Base-by-base conservation (phyloP, 73 alveolate species). In the Uronychia setigera region DNA sequence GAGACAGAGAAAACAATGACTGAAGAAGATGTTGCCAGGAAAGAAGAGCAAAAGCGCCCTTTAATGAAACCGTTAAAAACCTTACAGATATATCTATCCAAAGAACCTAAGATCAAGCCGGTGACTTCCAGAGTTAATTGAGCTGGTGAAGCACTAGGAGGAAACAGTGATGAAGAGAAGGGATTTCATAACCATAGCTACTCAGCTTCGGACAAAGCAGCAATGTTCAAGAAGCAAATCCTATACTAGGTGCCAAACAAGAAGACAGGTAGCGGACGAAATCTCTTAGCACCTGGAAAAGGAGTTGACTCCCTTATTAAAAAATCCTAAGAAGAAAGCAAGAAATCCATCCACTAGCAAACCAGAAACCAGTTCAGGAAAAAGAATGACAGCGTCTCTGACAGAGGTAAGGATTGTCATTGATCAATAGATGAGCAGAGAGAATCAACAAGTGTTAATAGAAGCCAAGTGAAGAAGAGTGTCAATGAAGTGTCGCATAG, bases 261-360 rank as follows among this genome's bases (percentile, higher is more conserved):
- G n/a, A n/a, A n/a, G n/a, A n/a, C n/a, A n/a, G n/a, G n/a, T n/a
- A n/a, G n/a, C n/a, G n/a, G n/a, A n/a, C n/a, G n/a, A 46, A 46
- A 46, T 46, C 67, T 46, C 67, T 46, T 46, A 46, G 67, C 67
- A 46, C n/a, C n/a, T n/a, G n/a, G n/a, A n/a, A n/a, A n/a, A n/a
- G n/a, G n/a, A n/a, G n/a, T n/a, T n/a, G n/a, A n/a, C n/a, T n/a
- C n/a, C n/a, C n/a, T n/a, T n/a, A n/a, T n/a, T n/a, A n/a, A n/a
- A n/a, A n/a, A n/a, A n/a, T n/a, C 67, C 67, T 19, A 46, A 46
- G 67, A 46, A 46, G 19, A 46, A 46, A 19, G 67, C 67, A 46
- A 46, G 67, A n/a, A n/a, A n/a, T n/a, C n/a, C n/a, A n/a, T n/a
- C n/a, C n/a, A n/a, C n/a, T n/a, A n/a, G n/a, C n/a, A n/a, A n/a